A percentile compares a stretch with the other conserved stretches of the same genome.
Conservation (phyloP, 1,284 basidiomycete genomes). For the Cutaneotrichosporon cyanovorans region DNA sequence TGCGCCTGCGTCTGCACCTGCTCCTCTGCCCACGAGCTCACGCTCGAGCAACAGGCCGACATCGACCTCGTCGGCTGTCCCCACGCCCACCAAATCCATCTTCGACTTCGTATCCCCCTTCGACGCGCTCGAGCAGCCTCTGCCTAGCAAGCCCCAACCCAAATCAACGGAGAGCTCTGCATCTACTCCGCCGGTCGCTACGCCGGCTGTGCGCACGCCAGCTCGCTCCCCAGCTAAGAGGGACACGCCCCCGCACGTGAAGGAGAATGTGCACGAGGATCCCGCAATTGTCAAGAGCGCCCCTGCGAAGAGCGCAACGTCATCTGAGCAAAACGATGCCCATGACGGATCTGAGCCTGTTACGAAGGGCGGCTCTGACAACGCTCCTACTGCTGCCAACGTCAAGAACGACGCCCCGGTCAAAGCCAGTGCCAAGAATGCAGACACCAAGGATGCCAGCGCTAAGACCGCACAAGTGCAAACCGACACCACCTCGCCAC, state of each 20-base stretch:
- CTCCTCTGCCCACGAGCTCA: neutral
- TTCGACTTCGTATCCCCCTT: conserved; percentile 43
- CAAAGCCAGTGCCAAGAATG: too few relatives aligned
- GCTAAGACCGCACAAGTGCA: neutral
- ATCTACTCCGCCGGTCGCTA: conserved; percentile 2
- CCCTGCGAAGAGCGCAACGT: too few relatives aligned
- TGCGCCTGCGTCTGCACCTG: neutral
- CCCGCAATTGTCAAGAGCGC: too few relatives aligned
- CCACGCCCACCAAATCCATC: conserved; percentile 20
- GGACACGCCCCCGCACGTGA: too few relatives aligned
- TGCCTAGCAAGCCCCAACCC: neutral
- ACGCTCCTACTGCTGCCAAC: neutral
- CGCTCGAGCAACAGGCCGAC: neutral
- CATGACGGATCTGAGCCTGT: too few relatives aligned
- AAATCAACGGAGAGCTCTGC: neutral
- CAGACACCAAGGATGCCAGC: too few relatives aligned
- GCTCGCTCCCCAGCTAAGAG: too few relatives aligned
- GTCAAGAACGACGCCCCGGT: neutral
- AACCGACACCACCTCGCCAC: neutral
- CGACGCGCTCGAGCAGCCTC: conserved; percentile 28
- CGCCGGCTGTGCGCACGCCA: too few relatives aligned
- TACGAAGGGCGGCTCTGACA: too few relatives aligned
- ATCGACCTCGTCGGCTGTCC: neutral
- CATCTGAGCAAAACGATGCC: too few relatives aligned
- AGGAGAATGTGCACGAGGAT: too few relatives aligned